These are phyloP conservation scores for Ganoderma sinense DNA, from an alignment of 1,284 basidiomycete genomes.

Conservation along the genomic window DNA sequence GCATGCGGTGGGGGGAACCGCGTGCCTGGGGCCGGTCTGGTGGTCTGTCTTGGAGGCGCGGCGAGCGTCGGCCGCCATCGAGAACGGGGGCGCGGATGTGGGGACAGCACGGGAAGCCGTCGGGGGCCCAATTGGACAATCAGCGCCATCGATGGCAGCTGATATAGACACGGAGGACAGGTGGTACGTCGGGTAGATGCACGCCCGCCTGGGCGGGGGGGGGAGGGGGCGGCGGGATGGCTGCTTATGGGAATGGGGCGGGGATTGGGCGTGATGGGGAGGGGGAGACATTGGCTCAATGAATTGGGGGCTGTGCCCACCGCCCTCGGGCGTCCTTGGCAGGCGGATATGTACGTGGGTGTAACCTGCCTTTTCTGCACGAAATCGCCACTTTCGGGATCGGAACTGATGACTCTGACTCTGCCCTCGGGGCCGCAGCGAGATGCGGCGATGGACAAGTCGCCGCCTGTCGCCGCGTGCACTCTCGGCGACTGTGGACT, in stretches of 20 bases:
- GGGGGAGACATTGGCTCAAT: neutral
- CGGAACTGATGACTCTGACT: constrained; percentile 23
- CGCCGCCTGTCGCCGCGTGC: constrained; percentile 1
- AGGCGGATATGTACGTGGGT: neutral
- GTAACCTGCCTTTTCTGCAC: constrained; percentile 2
- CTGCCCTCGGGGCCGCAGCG: constrained; percentile 24
- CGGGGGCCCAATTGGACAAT: constrained; percentile 10
- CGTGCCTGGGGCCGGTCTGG: constrained; percentile 14
- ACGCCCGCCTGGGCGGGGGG: constrained; percentile 13
- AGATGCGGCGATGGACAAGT: constrained; percentile 1
- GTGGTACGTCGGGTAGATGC: constrained; percentile 18
- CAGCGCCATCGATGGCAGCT: constrained; percentile 26
- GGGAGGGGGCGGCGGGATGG: constrained; percentile 16
- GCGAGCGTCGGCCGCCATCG: constrained; percentile 25
- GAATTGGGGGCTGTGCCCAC: constrained; percentile 5
- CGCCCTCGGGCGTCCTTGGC: neutral
- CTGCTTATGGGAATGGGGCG: constrained; percentile 4
- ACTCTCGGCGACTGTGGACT: constrained; percentile 25
- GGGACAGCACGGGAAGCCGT: constrained; percentile 4
- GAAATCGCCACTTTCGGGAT: constrained; percentile 8
- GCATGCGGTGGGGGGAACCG: neutral
- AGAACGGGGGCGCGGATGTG: constrained; percentile 6
- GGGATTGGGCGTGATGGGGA: neutral
- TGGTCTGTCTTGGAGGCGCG: constrained; percentile 8
- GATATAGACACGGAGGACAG: constrained; percentile 15